A percentile compares a stretch with the other conserved stretches of the same genome.
These are phyloP conservation scores for Lecanosticta acicola DNA, from an alignment of 2,329 filamentous ascomycete genomes.

Conservation along the genomic window DNA sequence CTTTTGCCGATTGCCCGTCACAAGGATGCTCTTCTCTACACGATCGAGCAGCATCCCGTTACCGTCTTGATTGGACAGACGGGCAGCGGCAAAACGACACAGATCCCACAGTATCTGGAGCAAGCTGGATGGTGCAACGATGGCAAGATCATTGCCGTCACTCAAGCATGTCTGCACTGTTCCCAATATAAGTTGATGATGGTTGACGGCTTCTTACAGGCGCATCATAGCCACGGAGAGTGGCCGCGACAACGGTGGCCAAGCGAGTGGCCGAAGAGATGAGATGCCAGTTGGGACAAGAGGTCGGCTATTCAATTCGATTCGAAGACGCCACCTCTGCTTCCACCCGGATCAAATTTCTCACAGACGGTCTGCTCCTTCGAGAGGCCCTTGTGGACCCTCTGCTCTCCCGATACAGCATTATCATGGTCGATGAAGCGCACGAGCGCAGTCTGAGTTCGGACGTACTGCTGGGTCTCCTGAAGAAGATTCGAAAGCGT, in stretches of 20 bases:
- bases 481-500: constrained; percentile 83
- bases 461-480: constrained; percentile 78
- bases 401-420: constrained; percentile 80
- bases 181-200: constrained; percentile 5
- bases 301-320: constrained; percentile 80
- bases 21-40: constrained; percentile 71
- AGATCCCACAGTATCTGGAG: constrained; percentile 87
- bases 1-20: constrained; percentile 84
- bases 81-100: constrained; percentile 91
- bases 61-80: constrained; percentile 91
- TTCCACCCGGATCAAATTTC: constrained; percentile 83
- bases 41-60: constrained; percentile 76
- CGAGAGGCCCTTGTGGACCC: constrained; percentile 92
- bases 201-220: constrained; percentile 32
- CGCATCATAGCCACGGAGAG: constrained; percentile 65
- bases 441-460: constrained; percentile 91
- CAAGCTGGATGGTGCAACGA: constrained; percentile 81
- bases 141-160: constrained; percentile 79
- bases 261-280: constrained; percentile 84
- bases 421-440: constrained; percentile 97
- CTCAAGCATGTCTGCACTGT: constrained; percentile 61
- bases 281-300: constrained; percentile 77
- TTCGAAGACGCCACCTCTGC: constrained; percentile 88
- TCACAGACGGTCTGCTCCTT: constrained; percentile 88
- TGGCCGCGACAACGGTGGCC: constrained; percentile 87